Percentiles rank a stretch among this genome's conserved stretches.
These are phyloP conservation scores for Podospora sp. DNA, from an alignment of 495 filamentous ascomycete species.

Conservation along the genomic window DNA sequence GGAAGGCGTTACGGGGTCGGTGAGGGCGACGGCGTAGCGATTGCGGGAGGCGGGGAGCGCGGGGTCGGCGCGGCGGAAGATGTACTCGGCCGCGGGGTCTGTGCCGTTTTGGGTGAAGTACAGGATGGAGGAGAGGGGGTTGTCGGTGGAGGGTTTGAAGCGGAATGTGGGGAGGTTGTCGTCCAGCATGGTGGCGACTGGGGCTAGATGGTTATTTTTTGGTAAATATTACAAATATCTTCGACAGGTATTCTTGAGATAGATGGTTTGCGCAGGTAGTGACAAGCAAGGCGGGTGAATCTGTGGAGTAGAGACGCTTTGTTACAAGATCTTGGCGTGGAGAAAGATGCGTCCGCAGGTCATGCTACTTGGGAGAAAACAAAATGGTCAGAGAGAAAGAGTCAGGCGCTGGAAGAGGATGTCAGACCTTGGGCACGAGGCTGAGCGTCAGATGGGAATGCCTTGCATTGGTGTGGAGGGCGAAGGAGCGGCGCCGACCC, in stretches of 20 bases:
- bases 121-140: constrained; percentile 57
- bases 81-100: constrained; percentile 77
- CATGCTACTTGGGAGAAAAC: constrained; percentile 3
- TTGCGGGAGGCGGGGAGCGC: constrained; percentile 68
- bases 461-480: not conserved
- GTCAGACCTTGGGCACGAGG: constrained; percentile 14
- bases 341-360: constrained; percentile 1
- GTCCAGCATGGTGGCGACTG: constrained; percentile 72
- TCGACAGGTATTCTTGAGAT: too few relatives aligned
- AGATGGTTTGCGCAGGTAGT: not conserved
- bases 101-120: constrained; percentile 79
- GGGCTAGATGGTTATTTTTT: not conserved
- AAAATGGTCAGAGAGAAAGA: not conserved
- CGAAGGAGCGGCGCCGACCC: constrained; percentile 6
- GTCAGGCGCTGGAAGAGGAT: constrained; percentile 5
- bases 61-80: constrained; percentile 74
- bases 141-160: constrained; percentile 44
- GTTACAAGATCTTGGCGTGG: not conserved
- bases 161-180: constrained; percentile 78
- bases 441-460: constrained; percentile 14
- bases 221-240: not conserved
- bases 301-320: not conserved
- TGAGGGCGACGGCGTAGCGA: constrained; percentile 82
- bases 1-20: constrained; percentile 77
- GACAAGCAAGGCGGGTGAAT: not conserved